These are phyloP conservation scores for Saccharomycopsis fibuligera DNA, from an alignment of 805 yeast species.

Conservation along the genomic window DNA sequence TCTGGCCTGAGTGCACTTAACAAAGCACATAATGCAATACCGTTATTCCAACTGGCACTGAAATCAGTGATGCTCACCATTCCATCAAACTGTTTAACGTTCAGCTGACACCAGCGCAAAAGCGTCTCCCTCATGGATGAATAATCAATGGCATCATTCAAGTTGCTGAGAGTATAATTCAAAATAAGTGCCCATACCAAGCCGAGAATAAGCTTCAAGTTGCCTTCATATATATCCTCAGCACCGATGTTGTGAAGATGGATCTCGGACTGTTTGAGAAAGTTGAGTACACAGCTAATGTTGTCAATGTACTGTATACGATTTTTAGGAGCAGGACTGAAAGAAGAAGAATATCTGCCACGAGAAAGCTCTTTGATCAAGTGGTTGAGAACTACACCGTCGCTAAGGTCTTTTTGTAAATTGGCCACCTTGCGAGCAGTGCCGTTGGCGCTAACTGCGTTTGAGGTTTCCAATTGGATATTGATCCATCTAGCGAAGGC, in stretches of 20 bases:
- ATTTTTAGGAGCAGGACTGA: slow-evolving; percentile 31
- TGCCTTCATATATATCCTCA: slow-evolving; percentile 44
- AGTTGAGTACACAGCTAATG: slow-evolving; percentile 36
- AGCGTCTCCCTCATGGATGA: slow-evolving; percentile 25
- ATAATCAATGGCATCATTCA: slow-evolving; percentile 13
- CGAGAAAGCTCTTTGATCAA: slow-evolving; percentile 32
- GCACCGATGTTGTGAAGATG: slow-evolving; percentile 41
- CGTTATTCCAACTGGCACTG: slow-evolving; percentile 40
- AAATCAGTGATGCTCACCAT: slow-evolving; percentile 32
- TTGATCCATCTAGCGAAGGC: slow-evolving; percentile 48
- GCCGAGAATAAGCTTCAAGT: slow-evolving; percentile 41
- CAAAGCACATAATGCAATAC: slow-evolving; percentile 34
- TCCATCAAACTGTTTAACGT: slow-evolving; percentile 23
- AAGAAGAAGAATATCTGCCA: slow-evolving; percentile 8
- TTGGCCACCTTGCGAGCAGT: slow-evolving; percentile 11
- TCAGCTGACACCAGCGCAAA: slow-evolving; percentile 37
- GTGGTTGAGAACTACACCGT: slow-evolving; percentile 35
- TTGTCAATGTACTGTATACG: slow-evolving; percentile 44
- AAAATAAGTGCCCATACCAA: slow-evolving; percentile 44
- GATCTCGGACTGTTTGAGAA: slow-evolving; percentile 32
- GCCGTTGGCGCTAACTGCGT: slow-evolving; percentile 23
- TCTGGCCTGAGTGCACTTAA: slow-evolving; percentile 28
- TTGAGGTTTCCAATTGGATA: slow-evolving; percentile 28
- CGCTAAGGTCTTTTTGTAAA: slow-evolving; percentile 32
- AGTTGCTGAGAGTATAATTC: slow-evolving; percentile 30